Evolutionary conservation across 169 alveolate species (phyloP), one percentile per base, ranked within the genome.

Genomic region (Perkinsus olseni): DNA sequence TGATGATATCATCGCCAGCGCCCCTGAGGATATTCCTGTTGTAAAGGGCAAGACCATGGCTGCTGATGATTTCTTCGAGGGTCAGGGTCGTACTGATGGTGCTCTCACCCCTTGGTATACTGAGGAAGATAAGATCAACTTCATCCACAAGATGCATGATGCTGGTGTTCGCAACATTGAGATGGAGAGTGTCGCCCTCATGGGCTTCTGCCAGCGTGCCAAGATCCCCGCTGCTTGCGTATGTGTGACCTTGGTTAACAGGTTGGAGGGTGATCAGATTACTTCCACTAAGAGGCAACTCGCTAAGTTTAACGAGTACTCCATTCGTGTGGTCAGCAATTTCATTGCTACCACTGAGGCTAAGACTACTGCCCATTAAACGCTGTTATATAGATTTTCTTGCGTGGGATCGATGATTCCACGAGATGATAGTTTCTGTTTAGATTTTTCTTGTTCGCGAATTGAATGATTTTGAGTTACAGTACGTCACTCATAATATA

Each of bases 191-290:
- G 82, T 62, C 34, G 82, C 82, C 34, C 82, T 62, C 34, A 62
- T 62, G 82, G 82, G 82, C 34, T 62, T 62, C 82, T 62, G 82
- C 82, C 82, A 62, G 82, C 82, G 82, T 62, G 82, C 82, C 82
- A 62, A 62, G 82, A 62, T 62, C 34, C 28, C 82, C 82, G 82
- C 82, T 62, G 82, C 82, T 28, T 62, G 82, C 34, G 82, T 62
- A 62, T 62, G 82, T 28, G 34, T 28, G 37, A 62, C 82, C 34
- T 21, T 62, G 28, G 82, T 62, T 62, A 28, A 62, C 82, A 13
- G 82, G 28, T 28, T 62, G 82, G 34, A 62, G 82, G 82, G 82
- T 62, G 82, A 62, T 62, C 82, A 62, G 82, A 62, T 62, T 62
- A 62, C 82, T 24, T 13, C 82, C 1, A 62, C 82, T 62, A 62